These are phyloP conservation scores for Malassezia dermatis DNA, from an alignment of 1,284 basidiomycete species.

Conservation along the genomic window DNA sequence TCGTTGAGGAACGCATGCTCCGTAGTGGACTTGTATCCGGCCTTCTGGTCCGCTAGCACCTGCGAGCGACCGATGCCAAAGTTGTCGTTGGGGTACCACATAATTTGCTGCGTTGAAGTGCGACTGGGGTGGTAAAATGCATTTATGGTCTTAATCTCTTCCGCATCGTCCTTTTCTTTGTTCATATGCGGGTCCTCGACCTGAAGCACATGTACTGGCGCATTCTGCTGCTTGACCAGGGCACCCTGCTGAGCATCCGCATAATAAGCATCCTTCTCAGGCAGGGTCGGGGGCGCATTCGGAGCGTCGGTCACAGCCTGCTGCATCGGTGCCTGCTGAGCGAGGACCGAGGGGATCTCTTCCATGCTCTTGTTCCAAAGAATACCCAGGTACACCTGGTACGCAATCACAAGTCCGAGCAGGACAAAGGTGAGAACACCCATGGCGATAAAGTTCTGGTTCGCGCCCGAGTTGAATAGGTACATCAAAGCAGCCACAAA, in stretches of 20 bases:
- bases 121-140: constrained; percentile 40
- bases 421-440: constrained; percentile 17
- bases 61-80: constrained; percentile 38
- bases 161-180: constrained; percentile 8
- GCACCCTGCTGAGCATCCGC: constrained; percentile 17
- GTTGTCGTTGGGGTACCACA: constrained; percentile 46
- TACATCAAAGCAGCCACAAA: constrained; percentile 42
- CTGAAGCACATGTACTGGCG: constrained; percentile 16
- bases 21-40: constrained; percentile 34
- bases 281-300: background rate
- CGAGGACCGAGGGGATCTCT: background rate
- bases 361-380: constrained; percentile 1
- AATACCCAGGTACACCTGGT: constrained; percentile 8
- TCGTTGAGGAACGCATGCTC: constrained; percentile 35
- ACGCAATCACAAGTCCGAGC: constrained; percentile 2
- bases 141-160: constrained; percentile 9
- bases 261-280: constrained; percentile 24
- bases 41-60: constrained; percentile 31
- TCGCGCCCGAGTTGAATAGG: constrained; percentile 25
- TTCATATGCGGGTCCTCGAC: constrained; percentile 7
- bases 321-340: background rate
- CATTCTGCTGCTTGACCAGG: constrained; percentile 12
- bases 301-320: background rate
- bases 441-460: constrained; percentile 10
- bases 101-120: constrained; percentile 33